These are phyloP conservation scores for Syzygium syzygioides DNA, from an alignment of 441 rosid species.

Conservation along the genomic window DNA sequence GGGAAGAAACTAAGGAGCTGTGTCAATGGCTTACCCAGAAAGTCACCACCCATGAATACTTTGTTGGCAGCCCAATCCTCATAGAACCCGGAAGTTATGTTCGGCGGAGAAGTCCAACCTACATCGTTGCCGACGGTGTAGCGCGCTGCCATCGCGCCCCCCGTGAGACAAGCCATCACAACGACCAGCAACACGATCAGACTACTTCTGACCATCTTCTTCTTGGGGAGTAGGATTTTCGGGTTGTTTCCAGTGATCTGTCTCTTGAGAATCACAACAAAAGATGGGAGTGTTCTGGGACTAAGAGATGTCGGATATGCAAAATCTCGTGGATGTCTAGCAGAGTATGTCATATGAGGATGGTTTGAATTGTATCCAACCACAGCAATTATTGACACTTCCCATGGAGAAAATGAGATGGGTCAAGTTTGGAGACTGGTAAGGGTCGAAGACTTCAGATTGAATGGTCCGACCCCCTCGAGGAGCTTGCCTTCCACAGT, in stretches of 20 bases:
- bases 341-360: background rate
- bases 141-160: background rate
- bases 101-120: background rate
- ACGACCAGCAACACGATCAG: background rate
- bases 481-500: background rate
- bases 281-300: background rate
- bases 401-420: background rate
- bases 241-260: background rate
- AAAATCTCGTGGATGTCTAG: background rate
- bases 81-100: background rate
- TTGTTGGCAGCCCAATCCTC: conserved; percentile 17
- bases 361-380: background rate
- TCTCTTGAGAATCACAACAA: background rate
- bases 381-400: background rate
- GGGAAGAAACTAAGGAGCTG: background rate
- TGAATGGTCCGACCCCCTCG: background rate
- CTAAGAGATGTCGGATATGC: background rate
- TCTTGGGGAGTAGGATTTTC: background rate
- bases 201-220: background rate
- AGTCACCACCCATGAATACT: conserved; percentile 26
- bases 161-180: background rate
- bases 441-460: background rate
- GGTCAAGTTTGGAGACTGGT: background rate
- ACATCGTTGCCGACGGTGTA: background rate
- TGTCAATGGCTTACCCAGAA: conserved; percentile 15